A percentile compares a stretch with the other conserved stretches of the same genome.
These are phyloP conservation scores for Euphorbia tirucalli DNA, from an alignment of 345 rosid species.

Conservation along the genomic window DNA sequence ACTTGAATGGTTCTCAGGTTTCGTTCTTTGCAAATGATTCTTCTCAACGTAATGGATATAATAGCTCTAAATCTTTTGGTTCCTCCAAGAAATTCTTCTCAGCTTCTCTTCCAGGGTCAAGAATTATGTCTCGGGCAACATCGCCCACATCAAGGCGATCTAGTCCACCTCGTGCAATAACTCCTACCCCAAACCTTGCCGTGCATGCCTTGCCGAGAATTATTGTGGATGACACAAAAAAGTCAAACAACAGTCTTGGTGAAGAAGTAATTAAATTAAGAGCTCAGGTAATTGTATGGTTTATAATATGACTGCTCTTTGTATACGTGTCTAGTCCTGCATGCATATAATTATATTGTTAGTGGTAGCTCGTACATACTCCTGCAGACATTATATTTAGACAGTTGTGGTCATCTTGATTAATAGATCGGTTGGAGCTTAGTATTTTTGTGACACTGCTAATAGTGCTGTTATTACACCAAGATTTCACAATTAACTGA, in stretches of 20 bases:
- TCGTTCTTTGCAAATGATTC: conserved; percentile 15
- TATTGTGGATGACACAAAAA: conserved; percentile 42
- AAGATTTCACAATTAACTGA: too few relatives aligned
- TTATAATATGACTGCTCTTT: too few relatives aligned
- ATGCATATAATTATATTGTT: not conserved
- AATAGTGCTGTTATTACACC: not conserved
- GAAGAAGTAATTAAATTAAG: conserved; percentile 55
- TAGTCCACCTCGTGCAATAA: conserved; percentile 45
- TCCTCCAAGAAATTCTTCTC: too few relatives aligned
- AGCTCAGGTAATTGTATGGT: conserved; percentile 44
- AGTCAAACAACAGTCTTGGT: conserved; percentile 34
- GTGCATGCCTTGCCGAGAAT: conserved; percentile 41
- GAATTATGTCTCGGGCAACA: too few relatives aligned
- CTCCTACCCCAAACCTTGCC: conserved; percentile 35
- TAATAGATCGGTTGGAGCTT: not conserved
- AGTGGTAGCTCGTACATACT: not conserved
- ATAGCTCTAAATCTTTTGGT: conserved; percentile 34
- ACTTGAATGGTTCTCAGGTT: too few relatives aligned
- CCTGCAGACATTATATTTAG: not conserved
- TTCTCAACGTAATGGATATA: conserved; percentile 19
- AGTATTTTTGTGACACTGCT: not conserved
- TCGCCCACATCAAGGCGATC: too few relatives aligned
- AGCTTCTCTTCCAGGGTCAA: too few relatives aligned
- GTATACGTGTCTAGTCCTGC: not conserved
- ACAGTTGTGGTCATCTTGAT: too few relatives aligned